Evolutionary conservation across 495 filamentous ascomycete species (phyloP).

Genomic region (Pseudotulostoma volvatum): DNA sequence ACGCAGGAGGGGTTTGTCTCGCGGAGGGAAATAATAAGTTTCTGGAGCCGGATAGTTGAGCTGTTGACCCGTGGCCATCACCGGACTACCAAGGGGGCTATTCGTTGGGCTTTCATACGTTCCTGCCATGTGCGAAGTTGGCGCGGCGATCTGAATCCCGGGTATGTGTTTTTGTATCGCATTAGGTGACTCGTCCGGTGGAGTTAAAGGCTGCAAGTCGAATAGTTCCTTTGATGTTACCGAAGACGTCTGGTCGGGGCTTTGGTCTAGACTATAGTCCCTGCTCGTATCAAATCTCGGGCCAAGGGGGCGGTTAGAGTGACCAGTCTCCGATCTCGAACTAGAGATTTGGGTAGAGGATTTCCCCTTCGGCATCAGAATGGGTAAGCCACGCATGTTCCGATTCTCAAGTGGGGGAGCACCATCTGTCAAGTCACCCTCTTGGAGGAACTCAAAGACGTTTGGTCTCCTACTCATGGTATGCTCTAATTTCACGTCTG

Average conservation of each 20-base stretch:
- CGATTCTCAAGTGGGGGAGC: constrained; percentile 10
- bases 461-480: constrained; percentile 12
- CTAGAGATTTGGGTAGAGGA: constrained; percentile 4
- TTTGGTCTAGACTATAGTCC: constrained; percentile 5
- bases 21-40: constrained; percentile 13
- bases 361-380: constrained; percentile 7
- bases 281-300: constrained; percentile 8
- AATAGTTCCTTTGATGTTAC: constrained; percentile 11
- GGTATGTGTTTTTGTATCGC: constrained; percentile 14
- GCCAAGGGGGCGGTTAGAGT: not conserved
- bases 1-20: constrained; percentile 11
- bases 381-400: constrained; percentile 9
- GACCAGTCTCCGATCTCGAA: not conserved
- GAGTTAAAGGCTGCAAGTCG: constrained; percentile 10
- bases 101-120: constrained; percentile 5
- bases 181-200: constrained; percentile 12
- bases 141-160: constrained; percentile 9
- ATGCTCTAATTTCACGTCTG: not conserved
- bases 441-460: constrained; percentile 29
- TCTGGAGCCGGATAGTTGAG: constrained; percentile 14
- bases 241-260: constrained; percentile 12
- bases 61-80: constrained; percentile 6
- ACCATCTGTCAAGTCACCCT: constrained; percentile 10
- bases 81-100: constrained; percentile 7
- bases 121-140: constrained; percentile 11